phyloP scores from a whole-genome alignment of 1,139 yeast genomes.

The Blastobotrys arbuscula region DNA sequence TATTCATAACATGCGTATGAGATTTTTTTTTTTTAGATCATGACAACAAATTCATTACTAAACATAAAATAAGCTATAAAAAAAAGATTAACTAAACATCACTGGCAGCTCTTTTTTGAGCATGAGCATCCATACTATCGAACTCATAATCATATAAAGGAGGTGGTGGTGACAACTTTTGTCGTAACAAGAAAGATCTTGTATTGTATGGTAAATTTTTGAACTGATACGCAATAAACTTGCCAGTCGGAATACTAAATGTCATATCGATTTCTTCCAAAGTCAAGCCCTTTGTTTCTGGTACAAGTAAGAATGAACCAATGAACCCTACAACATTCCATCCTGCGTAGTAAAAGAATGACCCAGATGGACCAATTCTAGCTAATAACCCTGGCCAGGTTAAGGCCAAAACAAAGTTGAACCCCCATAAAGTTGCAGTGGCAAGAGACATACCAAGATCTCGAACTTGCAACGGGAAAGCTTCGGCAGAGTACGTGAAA shows the following conservation, averaged over 20 bases:
- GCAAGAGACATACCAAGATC: constrained; percentile 85
- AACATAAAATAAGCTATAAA: too few species aligned
- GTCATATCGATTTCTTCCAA: constrained; percentile 55
- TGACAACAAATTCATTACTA: too few species aligned
- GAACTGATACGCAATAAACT: constrained; percentile 34
- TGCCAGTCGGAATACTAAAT: constrained; percentile 34
- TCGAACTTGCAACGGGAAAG: constrained; percentile 78
- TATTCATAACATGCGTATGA: too few species aligned
- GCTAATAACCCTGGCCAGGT: constrained; percentile 81
- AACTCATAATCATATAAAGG: constrained; percentile 9
- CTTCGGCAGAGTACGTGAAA: constrained; percentile 83
- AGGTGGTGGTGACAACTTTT: background rate
- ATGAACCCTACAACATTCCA: constrained; percentile 66
- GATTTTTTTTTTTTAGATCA: too few species aligned
- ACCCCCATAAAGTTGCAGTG: constrained; percentile 75
- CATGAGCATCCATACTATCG: constrained; percentile 2
- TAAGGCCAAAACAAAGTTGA: constrained; percentile 72
- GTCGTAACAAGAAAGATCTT: constrained; percentile 18
- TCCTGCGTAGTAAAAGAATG: constrained; percentile 84
- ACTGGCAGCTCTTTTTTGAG: too few species aligned
- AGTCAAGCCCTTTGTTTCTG: constrained; percentile 55
- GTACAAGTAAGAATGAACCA: constrained; percentile 48
- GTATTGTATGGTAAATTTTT: constrained; percentile 30
- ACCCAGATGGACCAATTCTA: constrained; percentile 73
- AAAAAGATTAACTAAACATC: background rate